These are phyloP conservation scores for Lepidium campestre DNA, from an alignment of 441 rosid species.

Conservation along the genomic window DNA sequence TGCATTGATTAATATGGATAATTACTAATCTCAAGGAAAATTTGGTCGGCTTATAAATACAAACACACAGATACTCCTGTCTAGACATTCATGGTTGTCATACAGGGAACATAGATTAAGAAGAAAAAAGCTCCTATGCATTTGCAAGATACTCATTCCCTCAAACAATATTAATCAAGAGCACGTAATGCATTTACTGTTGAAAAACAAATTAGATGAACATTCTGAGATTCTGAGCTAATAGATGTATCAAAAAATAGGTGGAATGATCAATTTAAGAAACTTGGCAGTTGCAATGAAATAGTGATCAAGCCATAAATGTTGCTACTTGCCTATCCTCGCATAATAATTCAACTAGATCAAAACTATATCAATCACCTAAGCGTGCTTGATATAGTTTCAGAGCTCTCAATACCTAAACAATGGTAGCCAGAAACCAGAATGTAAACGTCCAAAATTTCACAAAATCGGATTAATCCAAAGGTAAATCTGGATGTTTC, in stretches of 20 bases:
- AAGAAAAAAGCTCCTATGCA: not conserved
- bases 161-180: not conserved
- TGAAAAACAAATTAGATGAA: not conserved
- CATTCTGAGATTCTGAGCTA: not conserved
- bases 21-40: not conserved
- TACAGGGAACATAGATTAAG: not conserved
- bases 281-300: slow-evolving; percentile 1
- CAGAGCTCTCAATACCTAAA: not conserved
- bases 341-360: slow-evolving; percentile 4
- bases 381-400: not conserved
- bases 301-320: not conserved
- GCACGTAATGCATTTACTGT: not conserved
- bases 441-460: not conserved
- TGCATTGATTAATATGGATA: not conserved
- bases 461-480: slow-evolving; percentile 15
- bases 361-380: slow-evolving; percentile 7
- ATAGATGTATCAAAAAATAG: slow-evolving; percentile 2
- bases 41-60: not conserved
- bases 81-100: not conserved
- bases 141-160: not conserved
- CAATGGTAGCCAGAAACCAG: not conserved
- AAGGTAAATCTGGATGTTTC: slow-evolving; percentile 43
- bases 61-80: not conserved
- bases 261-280: not conserved
- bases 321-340: not conserved